Evolutionary conservation across 2,329 filamentous ascomycete species (phyloP).

Genomic region (Nannizzia gypsea): DNA sequence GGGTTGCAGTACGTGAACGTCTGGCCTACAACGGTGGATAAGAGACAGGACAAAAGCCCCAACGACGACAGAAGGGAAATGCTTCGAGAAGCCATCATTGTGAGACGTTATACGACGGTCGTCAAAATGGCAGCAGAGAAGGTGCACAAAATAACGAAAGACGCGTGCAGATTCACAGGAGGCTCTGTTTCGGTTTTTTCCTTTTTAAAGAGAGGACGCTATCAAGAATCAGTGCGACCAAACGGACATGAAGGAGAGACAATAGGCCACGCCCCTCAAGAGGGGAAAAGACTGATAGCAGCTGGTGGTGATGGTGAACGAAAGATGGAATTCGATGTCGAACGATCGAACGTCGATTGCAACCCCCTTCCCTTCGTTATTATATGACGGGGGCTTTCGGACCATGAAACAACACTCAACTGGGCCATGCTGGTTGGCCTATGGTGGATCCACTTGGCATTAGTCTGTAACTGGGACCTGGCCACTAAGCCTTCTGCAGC

Average conservation of each 20-base stretch:
- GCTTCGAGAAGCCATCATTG: conserved; percentile 5
- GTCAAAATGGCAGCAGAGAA: conserved; percentile 2
- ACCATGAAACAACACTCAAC: neutral
- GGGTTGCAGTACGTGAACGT: conserved; percentile 71
- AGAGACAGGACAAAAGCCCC: conserved; percentile 21
- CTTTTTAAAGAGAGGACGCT: neutral
- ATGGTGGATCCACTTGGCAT: neutral
- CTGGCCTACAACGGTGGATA: conserved; percentile 46
- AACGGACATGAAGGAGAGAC: neutral
- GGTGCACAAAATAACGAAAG: conserved; percentile 1
- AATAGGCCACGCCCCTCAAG: neutral
- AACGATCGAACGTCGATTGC: neutral
- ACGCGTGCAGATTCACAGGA: neutral
- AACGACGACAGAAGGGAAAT: conserved; percentile 17
- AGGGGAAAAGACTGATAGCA: conserved; percentile 1
- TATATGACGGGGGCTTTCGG: conserved; percentile 1
- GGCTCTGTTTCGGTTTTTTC: neutral
- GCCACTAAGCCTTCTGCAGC: neutral
- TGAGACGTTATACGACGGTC: neutral
- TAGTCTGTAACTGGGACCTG: neutral
- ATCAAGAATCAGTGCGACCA: neutral
- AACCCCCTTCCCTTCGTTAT: neutral
- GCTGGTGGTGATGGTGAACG: neutral
- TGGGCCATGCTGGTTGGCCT: neutral
- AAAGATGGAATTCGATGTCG: neutral